Evolutionary conservation across 78 protist genomes (phyloP).

Genomic region (Dictyostelium firmibasis): DNA sequence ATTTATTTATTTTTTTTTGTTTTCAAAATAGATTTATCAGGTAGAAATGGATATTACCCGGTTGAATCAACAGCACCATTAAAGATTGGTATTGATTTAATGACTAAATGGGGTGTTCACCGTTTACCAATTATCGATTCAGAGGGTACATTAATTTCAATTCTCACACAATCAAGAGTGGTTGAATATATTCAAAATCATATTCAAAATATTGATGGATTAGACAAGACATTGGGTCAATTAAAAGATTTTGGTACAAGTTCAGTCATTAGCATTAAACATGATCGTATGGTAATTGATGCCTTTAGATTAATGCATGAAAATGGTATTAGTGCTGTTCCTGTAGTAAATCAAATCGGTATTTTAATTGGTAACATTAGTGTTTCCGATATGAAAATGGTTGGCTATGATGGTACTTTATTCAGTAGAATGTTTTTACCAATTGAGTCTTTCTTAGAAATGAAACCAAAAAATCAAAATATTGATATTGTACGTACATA

Average conservation of each 20-base stretch:
- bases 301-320: conserved; percentile 52
- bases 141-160: conserved; percentile 38
- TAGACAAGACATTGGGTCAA: background rate
- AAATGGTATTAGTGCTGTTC: conserved; percentile 32
- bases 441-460: conserved; percentile 9
- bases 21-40: conserved; percentile 13
- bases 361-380: conserved; percentile 35
- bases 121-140: conserved; percentile 52
- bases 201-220: background rate
- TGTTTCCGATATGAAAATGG: conserved; percentile 53
- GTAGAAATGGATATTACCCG: conserved; percentile 46
- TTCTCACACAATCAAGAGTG: conserved; percentile 45
- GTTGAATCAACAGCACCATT: conserved; percentile 64
- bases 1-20: background rate
- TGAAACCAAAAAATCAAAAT: conserved; percentile 50
- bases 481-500: background rate
- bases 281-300: conserved; percentile 27
- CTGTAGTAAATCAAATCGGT: conserved; percentile 35
- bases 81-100: conserved; percentile 32
- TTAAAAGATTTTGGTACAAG: conserved; percentile 2
- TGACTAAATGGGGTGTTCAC: conserved; percentile 72
- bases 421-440: conserved; percentile 42
- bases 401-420: conserved; percentile 50
- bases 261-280: background rate
- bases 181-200: conserved; percentile 18